These are phyloP conservation scores for Linnemannia zychae DNA, from an alignment of 192 early-diverging fungal genomes.

Conservation along the genomic window DNA sequence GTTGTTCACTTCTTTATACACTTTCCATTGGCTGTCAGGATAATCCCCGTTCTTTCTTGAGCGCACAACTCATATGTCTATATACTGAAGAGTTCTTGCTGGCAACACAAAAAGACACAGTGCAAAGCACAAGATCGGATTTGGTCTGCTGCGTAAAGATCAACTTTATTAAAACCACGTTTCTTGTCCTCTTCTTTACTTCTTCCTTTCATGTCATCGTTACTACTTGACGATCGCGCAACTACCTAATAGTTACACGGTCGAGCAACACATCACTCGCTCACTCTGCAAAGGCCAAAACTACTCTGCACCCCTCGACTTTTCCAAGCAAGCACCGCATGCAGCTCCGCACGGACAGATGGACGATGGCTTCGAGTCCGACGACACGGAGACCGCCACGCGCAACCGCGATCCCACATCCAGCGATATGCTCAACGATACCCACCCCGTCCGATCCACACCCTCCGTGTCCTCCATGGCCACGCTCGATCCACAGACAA, in stretches of 20 bases:
- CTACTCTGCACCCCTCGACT: slow-evolving; percentile 56
- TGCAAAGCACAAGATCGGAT: neutral
- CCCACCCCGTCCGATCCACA: neutral
- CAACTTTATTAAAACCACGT: slow-evolving; percentile 47
- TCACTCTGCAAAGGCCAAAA: slow-evolving; percentile 50
- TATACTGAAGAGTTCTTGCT: neutral
- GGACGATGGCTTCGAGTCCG: neutral
- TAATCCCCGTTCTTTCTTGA: neutral
- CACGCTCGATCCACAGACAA: slow-evolving; percentile 4
- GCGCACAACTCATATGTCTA: neutral
- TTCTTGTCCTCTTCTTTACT: neutral
- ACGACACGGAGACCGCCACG: slow-evolving; percentile 14
- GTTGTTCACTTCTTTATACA: neutral
- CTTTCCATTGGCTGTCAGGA: neutral
- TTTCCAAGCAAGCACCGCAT: slow-evolving; percentile 24
- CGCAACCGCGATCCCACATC: neutral
- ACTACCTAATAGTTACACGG: slow-evolving; percentile 37
- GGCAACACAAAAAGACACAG: neutral
- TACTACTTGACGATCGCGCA: slow-evolving; percentile 5
- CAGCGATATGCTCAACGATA: neutral
- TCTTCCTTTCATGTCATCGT: slow-evolving; percentile 6
- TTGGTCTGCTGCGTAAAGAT: no score
- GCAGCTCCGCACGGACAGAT: neutral
- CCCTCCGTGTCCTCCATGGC: slow-evolving; percentile 24
- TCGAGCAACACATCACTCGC: slow-evolving; percentile 46